Percentiles rank a stretch among this genome's conserved stretches.
phyloP scores from a whole-genome alignment of 768 basidiomycete genomes.

The Amanita molliuscula region DNA sequence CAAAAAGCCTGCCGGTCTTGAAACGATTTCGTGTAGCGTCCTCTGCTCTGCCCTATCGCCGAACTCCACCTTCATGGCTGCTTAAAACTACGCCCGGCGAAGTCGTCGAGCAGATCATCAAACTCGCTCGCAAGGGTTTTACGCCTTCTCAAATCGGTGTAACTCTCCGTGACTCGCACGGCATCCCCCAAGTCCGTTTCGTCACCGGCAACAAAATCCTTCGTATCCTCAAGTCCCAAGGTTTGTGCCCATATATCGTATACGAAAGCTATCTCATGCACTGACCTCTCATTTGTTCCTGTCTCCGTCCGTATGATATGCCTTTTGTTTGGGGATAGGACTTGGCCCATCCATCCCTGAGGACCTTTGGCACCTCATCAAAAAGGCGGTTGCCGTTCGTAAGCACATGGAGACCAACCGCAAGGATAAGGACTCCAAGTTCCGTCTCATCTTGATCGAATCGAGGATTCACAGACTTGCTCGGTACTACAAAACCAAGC shows the following conservation, averaged over 20 bases:
- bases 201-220: constrained; percentile 99
- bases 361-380: constrained; percentile 99
- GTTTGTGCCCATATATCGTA: constrained; percentile 34
- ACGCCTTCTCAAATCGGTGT: constrained; percentile 99
- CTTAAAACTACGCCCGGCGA: constrained; percentile 95
- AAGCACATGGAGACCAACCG: constrained; percentile 98
- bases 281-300: constrained; percentile 11
- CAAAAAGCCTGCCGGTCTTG: constrained; percentile 5
- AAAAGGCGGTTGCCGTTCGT: constrained; percentile 98
- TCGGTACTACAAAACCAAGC: constrained; percentile 97
- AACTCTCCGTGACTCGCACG: constrained; percentile 94
- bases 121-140: constrained; percentile 95
- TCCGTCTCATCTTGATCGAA: constrained; percentile 97
- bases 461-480: constrained; percentile 96
- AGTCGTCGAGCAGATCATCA: constrained; percentile 91
- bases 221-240: constrained; percentile 90
- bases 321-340: constrained; percentile 64
- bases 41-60: constrained; percentile 96
- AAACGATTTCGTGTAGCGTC: constrained; percentile 38
- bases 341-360: constrained; percentile 97
- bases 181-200: constrained; percentile 96
- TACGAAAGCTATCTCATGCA: constrained; percentile 16
- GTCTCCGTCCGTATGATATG: constrained; percentile 15
- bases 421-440: constrained; percentile 97
- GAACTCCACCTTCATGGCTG: constrained; percentile 94